These are phyloP conservation scores for Penicillium vulpinum DNA, from an alignment of 2,329 filamentous ascomycete genomes.

Conservation along the genomic window DNA sequence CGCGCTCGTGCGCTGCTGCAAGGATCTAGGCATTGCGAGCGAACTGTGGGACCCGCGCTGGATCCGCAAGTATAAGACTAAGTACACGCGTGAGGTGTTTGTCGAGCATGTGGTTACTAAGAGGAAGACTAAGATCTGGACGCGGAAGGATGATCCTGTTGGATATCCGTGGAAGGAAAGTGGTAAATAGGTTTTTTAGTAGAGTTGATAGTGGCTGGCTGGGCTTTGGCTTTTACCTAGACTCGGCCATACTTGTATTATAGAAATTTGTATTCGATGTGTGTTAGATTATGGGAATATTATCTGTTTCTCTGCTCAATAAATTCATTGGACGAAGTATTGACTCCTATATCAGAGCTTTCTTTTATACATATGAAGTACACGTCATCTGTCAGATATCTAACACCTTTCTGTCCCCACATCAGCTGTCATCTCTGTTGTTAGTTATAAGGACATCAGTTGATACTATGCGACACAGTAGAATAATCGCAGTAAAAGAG, in stretches of 20 bases:
- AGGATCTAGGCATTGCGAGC: constrained; percentile 90
- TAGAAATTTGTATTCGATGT: neutral
- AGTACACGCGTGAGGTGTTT: constrained; percentile 76
- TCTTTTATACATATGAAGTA: neutral
- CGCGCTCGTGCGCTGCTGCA: constrained; percentile 96
- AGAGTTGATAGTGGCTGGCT: neutral
- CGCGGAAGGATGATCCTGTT: constrained; percentile 77
- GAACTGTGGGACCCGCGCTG: constrained; percentile 96
- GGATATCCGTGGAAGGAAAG: constrained; percentile 62
- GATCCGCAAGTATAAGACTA: constrained; percentile 77
- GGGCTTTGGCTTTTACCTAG: neutral
- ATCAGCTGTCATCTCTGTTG: neutral
- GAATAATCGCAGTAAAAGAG: no score
- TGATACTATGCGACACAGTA: neutral
- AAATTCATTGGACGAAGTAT: neutral
- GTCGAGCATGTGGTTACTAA: constrained; percentile 85
- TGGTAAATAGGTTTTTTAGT: constrained; percentile 18
- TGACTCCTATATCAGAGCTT: neutral
- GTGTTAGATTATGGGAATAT: neutral
- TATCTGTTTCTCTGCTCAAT: neutral
- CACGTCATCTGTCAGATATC: no score
- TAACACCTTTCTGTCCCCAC: neutral
- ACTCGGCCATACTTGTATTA: neutral
- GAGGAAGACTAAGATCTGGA: constrained; percentile 85
- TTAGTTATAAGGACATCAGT: neutral